These are phyloP conservation scores for Dactylellina leptospora DNA, from an alignment of 2,329 filamentous ascomycete species.

Conservation along the genomic window DNA sequence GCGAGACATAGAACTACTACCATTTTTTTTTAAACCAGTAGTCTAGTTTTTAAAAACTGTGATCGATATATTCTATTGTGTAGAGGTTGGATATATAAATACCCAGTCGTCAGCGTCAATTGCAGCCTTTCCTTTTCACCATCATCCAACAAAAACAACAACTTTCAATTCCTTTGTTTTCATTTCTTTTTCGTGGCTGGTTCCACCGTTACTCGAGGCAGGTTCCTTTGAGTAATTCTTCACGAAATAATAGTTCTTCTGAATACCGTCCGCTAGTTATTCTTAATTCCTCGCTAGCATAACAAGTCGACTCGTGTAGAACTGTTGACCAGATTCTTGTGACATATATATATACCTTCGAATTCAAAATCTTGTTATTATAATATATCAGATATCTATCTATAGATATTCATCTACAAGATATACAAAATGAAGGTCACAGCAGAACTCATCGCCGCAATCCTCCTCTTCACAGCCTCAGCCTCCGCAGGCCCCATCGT, in stretches of 20 bases:
- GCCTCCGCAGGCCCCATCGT: conserved; percentile 8
- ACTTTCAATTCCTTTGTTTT: conserved; percentile 1
- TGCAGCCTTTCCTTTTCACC: background rate
- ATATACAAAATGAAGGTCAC: conserved; percentile 43
- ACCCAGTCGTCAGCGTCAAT: background rate
- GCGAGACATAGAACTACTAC: too few relatives aligned
- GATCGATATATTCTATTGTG: too few relatives aligned
- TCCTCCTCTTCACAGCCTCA: conserved; percentile 15
- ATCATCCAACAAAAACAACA: conserved; percentile 15
- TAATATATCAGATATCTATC: background rate
- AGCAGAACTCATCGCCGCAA: conserved; percentile 3
- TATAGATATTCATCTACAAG: background rate
- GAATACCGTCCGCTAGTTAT: too few relatives aligned
- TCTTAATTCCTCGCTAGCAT: too few relatives aligned
- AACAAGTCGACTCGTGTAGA: background rate
- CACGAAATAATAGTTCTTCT: background rate
- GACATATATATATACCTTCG: conserved; percentile 2
- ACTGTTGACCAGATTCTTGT: background rate
- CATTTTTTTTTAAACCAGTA: background rate
- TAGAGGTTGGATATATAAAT: too few relatives aligned
- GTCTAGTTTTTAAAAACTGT: background rate
- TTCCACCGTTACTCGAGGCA: conserved; percentile 21
- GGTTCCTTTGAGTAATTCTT: conserved; percentile 9
- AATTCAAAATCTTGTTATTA: background rate
- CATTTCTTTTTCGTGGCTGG: conserved; percentile 18